Evolutionary conservation across 306 rosid genomes (phyloP).

Genomic region (Fragaria iinumae): DNA sequence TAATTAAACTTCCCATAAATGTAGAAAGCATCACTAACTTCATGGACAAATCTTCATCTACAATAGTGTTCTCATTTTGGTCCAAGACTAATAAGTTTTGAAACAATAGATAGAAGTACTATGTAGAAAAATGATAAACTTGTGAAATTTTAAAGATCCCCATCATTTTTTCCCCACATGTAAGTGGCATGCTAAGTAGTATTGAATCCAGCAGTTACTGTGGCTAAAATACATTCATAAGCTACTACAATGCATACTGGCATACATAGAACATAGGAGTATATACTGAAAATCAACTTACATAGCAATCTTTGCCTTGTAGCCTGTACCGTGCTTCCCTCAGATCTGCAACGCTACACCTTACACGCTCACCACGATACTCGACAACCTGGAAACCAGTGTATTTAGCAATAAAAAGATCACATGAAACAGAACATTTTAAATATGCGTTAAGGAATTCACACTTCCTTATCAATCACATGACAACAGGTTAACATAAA

Average conservation of each 20-base stretch:
- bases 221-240: neutral
- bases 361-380: constrained; percentile 88
- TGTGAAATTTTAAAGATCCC: constrained; percentile 1
- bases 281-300: constrained; percentile 39
- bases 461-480: neutral
- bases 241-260: neutral
- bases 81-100: neutral
- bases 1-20: neutral
- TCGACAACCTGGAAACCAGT: constrained; percentile 69
- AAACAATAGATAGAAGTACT: neutral
- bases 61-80: neutral
- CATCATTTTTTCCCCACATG: neutral
- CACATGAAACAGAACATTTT: neutral
- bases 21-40: neutral
- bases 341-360: constrained; percentile 82
- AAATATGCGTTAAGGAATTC: neutral
- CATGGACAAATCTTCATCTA: neutral
- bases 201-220: neutral
- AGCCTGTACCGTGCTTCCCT: constrained; percentile 74
- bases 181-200: neutral
- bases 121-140: neutral
- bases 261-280: constrained; percentile 9
- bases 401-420: constrained; percentile 20
- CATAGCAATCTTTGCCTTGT: constrained; percentile 94
- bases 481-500: neutral